These are phyloP conservation scores for Daldinia caldariorum DNA, from an alignment of 495 filamentous ascomycete species.

Conservation along the genomic window DNA sequence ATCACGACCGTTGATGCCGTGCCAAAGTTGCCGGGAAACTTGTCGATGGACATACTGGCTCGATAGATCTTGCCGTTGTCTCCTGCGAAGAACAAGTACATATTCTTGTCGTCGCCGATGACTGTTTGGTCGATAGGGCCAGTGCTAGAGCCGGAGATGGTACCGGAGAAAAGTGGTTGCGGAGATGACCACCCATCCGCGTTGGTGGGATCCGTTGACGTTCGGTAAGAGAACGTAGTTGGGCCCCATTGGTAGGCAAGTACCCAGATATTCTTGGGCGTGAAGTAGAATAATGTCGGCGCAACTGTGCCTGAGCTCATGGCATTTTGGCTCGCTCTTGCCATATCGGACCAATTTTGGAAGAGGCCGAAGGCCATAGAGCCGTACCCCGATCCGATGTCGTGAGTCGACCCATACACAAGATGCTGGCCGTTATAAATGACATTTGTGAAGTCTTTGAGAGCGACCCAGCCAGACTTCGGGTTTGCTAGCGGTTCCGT, in stretches of 20 bases:
- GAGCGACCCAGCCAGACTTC: conserved; percentile 60
- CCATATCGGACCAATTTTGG: conserved; percentile 65
- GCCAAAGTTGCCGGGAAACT: conserved; percentile 70
- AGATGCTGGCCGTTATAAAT: conserved; percentile 64
- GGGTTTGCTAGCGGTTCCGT: conserved; percentile 59
- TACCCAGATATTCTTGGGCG: conserved; percentile 67
- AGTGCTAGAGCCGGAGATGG: conserved; percentile 58
- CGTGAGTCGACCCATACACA: conserved; percentile 61
- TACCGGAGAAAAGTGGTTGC: conserved; percentile 65
- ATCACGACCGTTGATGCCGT: conserved; percentile 57
- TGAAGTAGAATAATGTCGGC: conserved; percentile 70
- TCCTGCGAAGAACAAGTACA: conserved; percentile 73
- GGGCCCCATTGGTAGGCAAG: conserved; percentile 70
- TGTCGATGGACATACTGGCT: conserved; percentile 64
- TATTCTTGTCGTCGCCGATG: conserved; percentile 65
- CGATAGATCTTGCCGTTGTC: conserved; percentile 74
- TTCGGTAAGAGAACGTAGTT: conserved; percentile 66
- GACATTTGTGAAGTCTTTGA: conserved; percentile 68
- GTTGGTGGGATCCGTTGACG: conserved; percentile 65
- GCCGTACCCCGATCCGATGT: conserved; percentile 56
- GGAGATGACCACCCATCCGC: conserved; percentile 64
- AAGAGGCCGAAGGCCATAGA: conserved; percentile 68
- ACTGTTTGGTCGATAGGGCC: conserved; percentile 68
- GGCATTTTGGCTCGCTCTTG: conserved; percentile 60
- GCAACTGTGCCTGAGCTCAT: conserved; percentile 64